Evolutionary conservation across 108 stramenopile genomes (phyloP).

Genomic region (Conticribra guillardii): DNA sequence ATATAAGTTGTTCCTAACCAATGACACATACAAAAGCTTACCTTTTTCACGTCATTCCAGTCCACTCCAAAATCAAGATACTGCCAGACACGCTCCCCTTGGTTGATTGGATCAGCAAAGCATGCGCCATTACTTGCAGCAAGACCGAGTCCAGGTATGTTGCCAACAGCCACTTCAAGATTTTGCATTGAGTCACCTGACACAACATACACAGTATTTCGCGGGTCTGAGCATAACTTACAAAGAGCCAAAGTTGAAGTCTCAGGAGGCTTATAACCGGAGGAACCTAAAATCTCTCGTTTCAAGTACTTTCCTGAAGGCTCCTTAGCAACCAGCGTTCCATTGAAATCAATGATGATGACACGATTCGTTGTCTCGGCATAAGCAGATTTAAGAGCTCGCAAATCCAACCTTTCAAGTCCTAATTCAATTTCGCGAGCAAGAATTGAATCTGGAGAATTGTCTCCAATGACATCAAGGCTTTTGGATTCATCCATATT

Average conservation of each 20-base stretch:
- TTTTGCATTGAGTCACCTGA: conserved; percentile 88
- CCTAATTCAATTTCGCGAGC: conserved; percentile 62
- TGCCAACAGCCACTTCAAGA: conserved; percentile 85
- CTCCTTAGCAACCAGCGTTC: conserved; percentile 96
- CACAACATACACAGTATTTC: conserved; percentile 91
- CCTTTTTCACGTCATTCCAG: conserved; percentile 89
- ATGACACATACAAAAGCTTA: conserved; percentile 12
- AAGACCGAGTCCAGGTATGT: conserved; percentile 85
- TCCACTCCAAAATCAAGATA: conserved; percentile 93
- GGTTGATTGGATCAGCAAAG: conserved; percentile 71
- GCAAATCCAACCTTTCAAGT: conserved; percentile 63
- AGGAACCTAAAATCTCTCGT: conserved; percentile 91
- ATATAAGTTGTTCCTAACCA: background rate
- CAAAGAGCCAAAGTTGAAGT: conserved; percentile 73
- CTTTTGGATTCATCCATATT: conserved; percentile 51
- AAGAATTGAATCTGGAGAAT: conserved; percentile 57
- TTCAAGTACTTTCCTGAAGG: conserved; percentile 96
- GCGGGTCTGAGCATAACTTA: conserved; percentile 77
- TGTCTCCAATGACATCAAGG: conserved; percentile 37
- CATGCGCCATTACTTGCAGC: conserved; percentile 94
- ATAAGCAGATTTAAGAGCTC: conserved; percentile 75
- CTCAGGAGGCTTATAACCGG: conserved; percentile 83
- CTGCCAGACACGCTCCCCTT: conserved; percentile 57
- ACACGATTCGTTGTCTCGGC: conserved; percentile 78
- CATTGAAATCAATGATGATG: conserved; percentile 97